Percentiles rank a stretch among this genome's conserved stretches.
phyloP scores from a whole-genome alignment of 768 basidiomycete species.

The Russula compacta region DNA sequence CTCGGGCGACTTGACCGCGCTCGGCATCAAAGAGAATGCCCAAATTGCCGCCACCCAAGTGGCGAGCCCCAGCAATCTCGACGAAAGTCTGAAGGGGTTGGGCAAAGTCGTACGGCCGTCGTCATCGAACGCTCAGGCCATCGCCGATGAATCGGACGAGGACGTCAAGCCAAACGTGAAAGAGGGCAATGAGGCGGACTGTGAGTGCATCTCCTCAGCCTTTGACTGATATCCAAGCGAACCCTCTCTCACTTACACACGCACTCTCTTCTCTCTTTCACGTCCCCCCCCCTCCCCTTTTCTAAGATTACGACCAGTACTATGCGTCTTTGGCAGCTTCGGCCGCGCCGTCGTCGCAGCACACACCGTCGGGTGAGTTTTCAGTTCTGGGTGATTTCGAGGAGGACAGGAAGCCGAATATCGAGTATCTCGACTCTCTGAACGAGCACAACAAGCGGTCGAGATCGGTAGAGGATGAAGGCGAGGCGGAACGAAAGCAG shows the following conservation, averaged over 20 bases:
- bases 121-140: slow-evolving; percentile 34
- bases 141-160: slow-evolving; percentile 23
- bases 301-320: slow-evolving; percentile 68
- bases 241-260: background rate
- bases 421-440: slow-evolving; percentile 58
- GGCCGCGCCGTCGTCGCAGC: slow-evolving; percentile 44
- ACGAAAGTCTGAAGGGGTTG: slow-evolving; percentile 63
- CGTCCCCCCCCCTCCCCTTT: background rate
- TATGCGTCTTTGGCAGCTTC: slow-evolving; percentile 71
- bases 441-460: slow-evolving; percentile 71
- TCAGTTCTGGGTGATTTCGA: slow-evolving; percentile 48
- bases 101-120: slow-evolving; percentile 28
- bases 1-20: slow-evolving; percentile 80
- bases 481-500: slow-evolving; percentile 18
- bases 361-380: slow-evolving; percentile 45
- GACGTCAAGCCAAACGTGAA: slow-evolving; percentile 40
- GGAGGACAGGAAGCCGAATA: slow-evolving; percentile 56
- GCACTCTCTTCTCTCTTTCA: background rate
- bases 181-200: slow-evolving; percentile 49
- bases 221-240: background rate
- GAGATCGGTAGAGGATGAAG: slow-evolving; percentile 44
- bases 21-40: slow-evolving; percentile 70
- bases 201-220: slow-evolving; percentile 34
- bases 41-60: slow-evolving; percentile 31
- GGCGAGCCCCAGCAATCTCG: slow-evolving; percentile 27